A percentile compares a stretch with the other conserved stretches of the same genome.
These are phyloP conservation scores for Cystobasidium onofrii DNA, from an alignment of 768 basidiomycete genomes.

Conservation along the genomic window DNA sequence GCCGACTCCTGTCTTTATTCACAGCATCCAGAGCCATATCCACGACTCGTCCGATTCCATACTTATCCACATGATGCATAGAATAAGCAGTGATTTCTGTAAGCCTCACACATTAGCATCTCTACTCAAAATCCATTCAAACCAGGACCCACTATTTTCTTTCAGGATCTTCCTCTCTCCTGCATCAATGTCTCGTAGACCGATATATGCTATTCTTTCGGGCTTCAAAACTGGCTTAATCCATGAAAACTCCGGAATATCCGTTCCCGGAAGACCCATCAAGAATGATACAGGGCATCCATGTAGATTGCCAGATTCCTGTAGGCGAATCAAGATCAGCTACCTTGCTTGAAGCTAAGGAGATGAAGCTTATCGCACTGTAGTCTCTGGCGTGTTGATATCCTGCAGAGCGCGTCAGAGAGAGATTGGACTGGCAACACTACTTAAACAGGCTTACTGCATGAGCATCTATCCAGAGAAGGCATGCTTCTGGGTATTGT, in stretches of 20 bases:
- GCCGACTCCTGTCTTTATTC: constrained; percentile 69
- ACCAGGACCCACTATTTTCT: constrained; percentile 50
- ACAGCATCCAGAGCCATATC: constrained; percentile 94
- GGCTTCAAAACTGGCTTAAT: constrained; percentile 59
- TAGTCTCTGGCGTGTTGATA: constrained; percentile 81
- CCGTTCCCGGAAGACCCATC: constrained; percentile 52
- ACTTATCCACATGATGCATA: constrained; percentile 74
- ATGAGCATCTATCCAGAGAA: constrained; percentile 92
- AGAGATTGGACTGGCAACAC: too few species aligned
- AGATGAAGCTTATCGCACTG: constrained; percentile 45
- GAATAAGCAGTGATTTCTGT: constrained; percentile 71
- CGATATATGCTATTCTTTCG: constrained; percentile 85
- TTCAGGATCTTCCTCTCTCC: constrained; percentile 80
- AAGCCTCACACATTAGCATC: neutral
- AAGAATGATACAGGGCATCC: constrained; percentile 98
- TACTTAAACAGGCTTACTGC: constrained; percentile 32
- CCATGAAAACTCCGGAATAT: constrained; percentile 46
- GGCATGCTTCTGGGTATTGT: constrained; percentile 55
- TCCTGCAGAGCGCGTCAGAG: constrained; percentile 49
- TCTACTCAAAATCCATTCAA: neutral
- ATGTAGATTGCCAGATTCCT: constrained; percentile 73
- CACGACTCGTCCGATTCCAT: constrained; percentile 61
- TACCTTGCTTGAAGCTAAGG: neutral
- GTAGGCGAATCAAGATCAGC: neutral
- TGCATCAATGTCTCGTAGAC: constrained; percentile 81